Evolutionary conservation across 2,329 filamentous ascomycete genomes (phyloP), one percentile per base, ranked within the genome.

Genomic region (Coleophoma cylindrospora): DNA sequence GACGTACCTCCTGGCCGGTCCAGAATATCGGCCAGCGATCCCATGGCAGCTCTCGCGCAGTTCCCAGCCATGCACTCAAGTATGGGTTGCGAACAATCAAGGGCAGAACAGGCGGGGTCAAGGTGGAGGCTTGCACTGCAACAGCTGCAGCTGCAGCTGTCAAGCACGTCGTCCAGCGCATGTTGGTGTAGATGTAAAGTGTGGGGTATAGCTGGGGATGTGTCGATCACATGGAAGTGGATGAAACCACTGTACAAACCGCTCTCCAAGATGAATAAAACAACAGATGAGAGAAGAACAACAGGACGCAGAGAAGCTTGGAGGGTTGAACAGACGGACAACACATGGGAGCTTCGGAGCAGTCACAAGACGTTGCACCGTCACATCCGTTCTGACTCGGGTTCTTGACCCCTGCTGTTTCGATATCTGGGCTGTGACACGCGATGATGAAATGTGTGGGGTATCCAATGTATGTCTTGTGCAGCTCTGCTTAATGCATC

Each of bases 21-120:
- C 84, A 91, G 66, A 91, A 91, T 66, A 92, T 92, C 21, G 90
- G 90, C 90, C 90, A 95, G 69, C 81, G 79, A 48, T 82, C 78
- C 89, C 89, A 95, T 2, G 90, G 90, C 43, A 77, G 76, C 50
- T 86, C 79, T 57, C 90, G 78, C 38, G 89, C 87, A 66, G 80
- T 77, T 44, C 75, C 74, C 50, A 89, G 64, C 80, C 80, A 83
- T 34, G 77, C 74, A 62, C 77, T 82, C 50, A 83, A 63, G 57
- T 83, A 83, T 8, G 80, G 80, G 57, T 79, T 82, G 40, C 80
- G 74, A 22, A 83, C 80, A 50, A 78, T 70, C 50, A 83, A 66
- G 9, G 80, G 80, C 38, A 83, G 60, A 8, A 81, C 77, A 3
- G 77, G 75, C 7, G 80, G 79, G 2, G 73, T 79, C 41, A 83